Evolutionary conservation across 495 filamentous ascomycete species (phyloP).

Genomic region (Pyrenopolyporus hunteri): DNA sequence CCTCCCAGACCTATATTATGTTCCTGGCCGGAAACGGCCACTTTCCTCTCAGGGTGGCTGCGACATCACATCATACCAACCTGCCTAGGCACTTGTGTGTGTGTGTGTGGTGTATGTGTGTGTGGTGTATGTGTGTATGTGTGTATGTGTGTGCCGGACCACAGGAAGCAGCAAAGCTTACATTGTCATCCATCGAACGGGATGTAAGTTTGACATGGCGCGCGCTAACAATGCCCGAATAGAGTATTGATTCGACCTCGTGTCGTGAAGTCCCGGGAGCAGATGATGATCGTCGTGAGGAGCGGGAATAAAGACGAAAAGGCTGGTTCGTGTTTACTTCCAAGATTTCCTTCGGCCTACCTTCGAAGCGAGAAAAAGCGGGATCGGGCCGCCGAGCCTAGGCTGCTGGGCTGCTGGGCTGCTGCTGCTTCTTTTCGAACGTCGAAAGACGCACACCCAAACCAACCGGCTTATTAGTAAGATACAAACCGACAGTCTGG

Average conservation of each 20-base stretch:
- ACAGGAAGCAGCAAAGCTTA: conserved; percentile 6
- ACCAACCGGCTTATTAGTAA: conserved; percentile 8
- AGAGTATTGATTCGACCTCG: conserved; percentile 10
- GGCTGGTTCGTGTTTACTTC: neutral
- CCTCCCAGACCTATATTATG: neutral
- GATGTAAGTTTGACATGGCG: too few species aligned
- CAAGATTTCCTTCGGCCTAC: conserved; percentile 7
- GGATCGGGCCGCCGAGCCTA: conserved; percentile 21
- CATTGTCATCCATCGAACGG: neutral
- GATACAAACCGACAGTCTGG: conserved; percentile 34
- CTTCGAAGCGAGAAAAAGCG: neutral
- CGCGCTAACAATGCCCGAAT: conserved; percentile 7
- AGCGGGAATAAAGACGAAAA: conserved; percentile 1
- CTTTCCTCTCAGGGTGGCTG: neutral
- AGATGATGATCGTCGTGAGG: conserved; percentile 4
- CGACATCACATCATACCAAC: neutral
- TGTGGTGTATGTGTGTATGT: too few species aligned
- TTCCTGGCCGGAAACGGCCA: neutral
- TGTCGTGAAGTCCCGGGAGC: conserved; percentile 19
- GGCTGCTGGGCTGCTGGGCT: too few species aligned
- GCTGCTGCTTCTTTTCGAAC: conserved; percentile 1
- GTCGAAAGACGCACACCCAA: neutral
- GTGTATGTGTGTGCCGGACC: too few species aligned
- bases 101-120: too few species aligned
- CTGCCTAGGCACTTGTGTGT: too few species aligned